These are phyloP conservation scores for Phytophthora pluvialis DNA, from an alignment of 352 stramenopile genomes.

Conservation along the genomic window DNA sequence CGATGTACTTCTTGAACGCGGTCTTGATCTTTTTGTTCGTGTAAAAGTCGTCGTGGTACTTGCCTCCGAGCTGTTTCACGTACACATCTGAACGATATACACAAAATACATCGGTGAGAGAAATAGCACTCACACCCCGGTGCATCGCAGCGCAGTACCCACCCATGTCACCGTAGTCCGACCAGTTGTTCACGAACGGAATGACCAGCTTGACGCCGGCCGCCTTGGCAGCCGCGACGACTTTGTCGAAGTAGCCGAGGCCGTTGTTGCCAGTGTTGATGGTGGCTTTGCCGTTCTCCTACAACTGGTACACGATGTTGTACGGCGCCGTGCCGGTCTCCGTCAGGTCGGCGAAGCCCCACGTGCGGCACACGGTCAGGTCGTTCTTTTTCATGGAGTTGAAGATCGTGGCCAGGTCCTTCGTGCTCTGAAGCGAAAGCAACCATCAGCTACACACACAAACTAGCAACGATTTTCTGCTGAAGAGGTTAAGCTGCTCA, in stretches of 20 bases:
- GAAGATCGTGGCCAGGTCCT: conserved; percentile 39
- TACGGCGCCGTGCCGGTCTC: conserved; percentile 20
- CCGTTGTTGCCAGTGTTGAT: conserved; percentile 39
- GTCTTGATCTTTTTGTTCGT: conserved; percentile 35
- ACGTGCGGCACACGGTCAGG: conserved; percentile 39
- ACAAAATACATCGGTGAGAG: too few relatives aligned
- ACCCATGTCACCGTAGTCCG: conserved; percentile 44
- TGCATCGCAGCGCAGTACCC: not conserved
- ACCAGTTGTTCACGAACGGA: conserved; percentile 47
- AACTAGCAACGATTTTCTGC: not conserved
- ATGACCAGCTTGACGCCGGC: conserved; percentile 43
- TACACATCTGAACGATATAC: conserved; percentile 10
- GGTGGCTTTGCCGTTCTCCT: conserved; percentile 34
- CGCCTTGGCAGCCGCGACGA: conserved; percentile 40
- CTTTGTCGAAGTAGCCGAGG: conserved; percentile 41
- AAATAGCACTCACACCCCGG: too few relatives aligned
- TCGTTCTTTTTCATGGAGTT: conserved; percentile 37
- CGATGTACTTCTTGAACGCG: conserved; percentile 39
- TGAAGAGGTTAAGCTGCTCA: conserved; percentile 2
- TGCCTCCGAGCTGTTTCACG: conserved; percentile 36
- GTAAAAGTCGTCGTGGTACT: conserved; percentile 43
- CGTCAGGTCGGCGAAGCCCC: conserved; percentile 36
- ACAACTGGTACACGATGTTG: conserved; percentile 43
- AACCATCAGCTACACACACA: not conserved
- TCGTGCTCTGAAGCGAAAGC: conserved; percentile 21